Base-by-base conservation (phyloP, 2,329 filamentous ascomycete genomes). In the Orbilia blumenaviensis region DNA sequence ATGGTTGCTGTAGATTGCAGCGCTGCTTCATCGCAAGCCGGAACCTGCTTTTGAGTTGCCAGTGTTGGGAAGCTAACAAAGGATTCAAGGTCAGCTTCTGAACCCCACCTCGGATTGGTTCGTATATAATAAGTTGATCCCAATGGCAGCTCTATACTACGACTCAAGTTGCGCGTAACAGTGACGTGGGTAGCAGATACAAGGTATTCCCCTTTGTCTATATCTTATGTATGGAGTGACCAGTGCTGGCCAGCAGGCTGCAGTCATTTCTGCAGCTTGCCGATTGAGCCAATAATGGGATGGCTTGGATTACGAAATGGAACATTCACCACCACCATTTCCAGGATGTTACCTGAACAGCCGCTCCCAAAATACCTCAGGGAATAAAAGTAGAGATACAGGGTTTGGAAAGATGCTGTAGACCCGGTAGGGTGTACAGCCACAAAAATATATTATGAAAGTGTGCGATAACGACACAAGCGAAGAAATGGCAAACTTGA, bases 31-130 rank as follows among this genome's bases (percentile, higher is more conserved):
- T 25, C 18, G 4, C 29, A 36, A 38, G 50, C 7, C 16, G 16
- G 32, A 56, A 27, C 25, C 54, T 41, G 61, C 21, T 74, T 74
- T 61, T 74, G 69, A 62, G 69, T 66, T 66, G 52, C 12, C 16
- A 21, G 6, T 66, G 69, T 61, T 50, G 69, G 29, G 36, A 74
- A 46, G n/a, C 69, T 74, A 61, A 48, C 16, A 25, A 67, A 66
- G 62, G 69, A 74, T 66, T 50, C 50, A 23, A 32, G 21, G 52
- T 74, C 66, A 74, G 69, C 50, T 14, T 16, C 25, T 29, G 4
- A 21, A 29, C 44, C 38, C 36, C 38, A 18, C 34, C 32, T 18
- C 16, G 14, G 25, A 2, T 14, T 12, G 16, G 14, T 60, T 41
- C 9, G 5, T 27, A 12, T 10, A 23, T 8, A 29, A 21, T 60